phyloP scores from a whole-genome alignment of 768 basidiomycete genomes.

The Candolleomyces efflorescens region DNA sequence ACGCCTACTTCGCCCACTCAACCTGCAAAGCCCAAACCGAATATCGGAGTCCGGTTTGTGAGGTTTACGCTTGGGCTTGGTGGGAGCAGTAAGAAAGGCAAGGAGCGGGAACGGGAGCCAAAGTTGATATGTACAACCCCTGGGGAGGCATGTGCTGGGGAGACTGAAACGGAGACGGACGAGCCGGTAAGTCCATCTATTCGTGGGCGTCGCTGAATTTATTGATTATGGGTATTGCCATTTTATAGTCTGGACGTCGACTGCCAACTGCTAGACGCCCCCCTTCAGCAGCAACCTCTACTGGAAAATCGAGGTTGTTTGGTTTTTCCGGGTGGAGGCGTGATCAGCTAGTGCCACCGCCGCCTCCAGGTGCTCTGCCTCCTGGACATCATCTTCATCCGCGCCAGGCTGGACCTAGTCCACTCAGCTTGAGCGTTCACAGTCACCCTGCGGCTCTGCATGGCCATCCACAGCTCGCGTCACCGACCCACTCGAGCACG shows the following conservation, averaged over 20 bases:
- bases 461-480: no score
- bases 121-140: conserved; percentile 62
- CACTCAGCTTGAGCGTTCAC: conserved; percentile 47
- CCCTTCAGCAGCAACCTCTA: neutral
- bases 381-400: neutral
- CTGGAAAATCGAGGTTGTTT: neutral
- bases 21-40: neutral
- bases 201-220: neutral
- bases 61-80: neutral
- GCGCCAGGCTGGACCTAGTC: conserved; percentile 37
- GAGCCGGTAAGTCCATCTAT: conserved; percentile 55
- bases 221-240: no score
- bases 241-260: conserved; percentile 47
- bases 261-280: conserved; percentile 60
- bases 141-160: conserved; percentile 58
- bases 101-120: conserved; percentile 6
- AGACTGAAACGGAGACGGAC: conserved; percentile 77
- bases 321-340: neutral
- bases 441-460: no score
- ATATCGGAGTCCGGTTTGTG: neutral
- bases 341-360: neutral
- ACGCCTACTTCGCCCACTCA: neutral
- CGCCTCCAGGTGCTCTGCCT: neutral
- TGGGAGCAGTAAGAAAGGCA: neutral
- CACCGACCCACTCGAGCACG: no score